Conservation (phyloP, 2,329 filamentous ascomycete genomes). For the Pyrenochaeta sp. region DNA sequence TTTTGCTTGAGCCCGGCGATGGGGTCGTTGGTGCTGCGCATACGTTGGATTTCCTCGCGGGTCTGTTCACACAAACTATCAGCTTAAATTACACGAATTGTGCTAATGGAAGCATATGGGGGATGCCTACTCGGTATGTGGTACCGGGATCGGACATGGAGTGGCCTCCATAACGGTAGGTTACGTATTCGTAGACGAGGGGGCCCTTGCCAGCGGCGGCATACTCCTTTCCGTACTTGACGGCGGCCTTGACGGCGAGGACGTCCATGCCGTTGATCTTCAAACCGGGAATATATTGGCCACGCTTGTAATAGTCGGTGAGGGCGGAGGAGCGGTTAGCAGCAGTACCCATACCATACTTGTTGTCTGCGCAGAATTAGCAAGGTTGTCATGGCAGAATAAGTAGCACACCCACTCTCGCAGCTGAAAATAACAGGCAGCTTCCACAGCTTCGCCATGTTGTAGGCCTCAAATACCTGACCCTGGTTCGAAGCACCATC, state of each 20-base stretch:
- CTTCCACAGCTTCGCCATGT: slow-evolving; percentile 99
- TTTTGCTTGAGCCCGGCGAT: slow-evolving; percentile 98
- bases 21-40: slow-evolving; percentile 98
- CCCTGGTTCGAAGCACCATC: slow-evolving; percentile 99
- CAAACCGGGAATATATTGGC: slow-evolving; percentile 98
- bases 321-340: slow-evolving; percentile 92
- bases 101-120: not conserved
- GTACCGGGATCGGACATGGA: slow-evolving; percentile 99
- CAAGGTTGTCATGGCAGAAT: not conserved
- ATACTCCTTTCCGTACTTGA: slow-evolving; percentile 92
- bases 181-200: slow-evolving; percentile 97
- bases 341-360: slow-evolving; percentile 99
- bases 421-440: slow-evolving; percentile 95
- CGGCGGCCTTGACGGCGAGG: slow-evolving; percentile 95
- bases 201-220: slow-evolving; percentile 85
- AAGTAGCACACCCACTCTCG: slow-evolving; percentile 76
- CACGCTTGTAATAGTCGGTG: slow-evolving; percentile 99
- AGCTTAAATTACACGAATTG: slow-evolving; percentile 11
- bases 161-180: slow-evolving; percentile 98
- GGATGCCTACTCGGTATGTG: slow-evolving; percentile 76
- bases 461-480: slow-evolving; percentile 99
- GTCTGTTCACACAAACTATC: slow-evolving; percentile 59
- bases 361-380: slow-evolving; percentile 79
- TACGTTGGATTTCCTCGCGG: slow-evolving; percentile 98
- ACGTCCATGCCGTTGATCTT: slow-evolving; percentile 99